A percentile compares a stretch with the other conserved stretches of the same genome.
Conservation (phyloP, 1,139 yeast genomes). For the Arxiozyma bovina region DNA sequence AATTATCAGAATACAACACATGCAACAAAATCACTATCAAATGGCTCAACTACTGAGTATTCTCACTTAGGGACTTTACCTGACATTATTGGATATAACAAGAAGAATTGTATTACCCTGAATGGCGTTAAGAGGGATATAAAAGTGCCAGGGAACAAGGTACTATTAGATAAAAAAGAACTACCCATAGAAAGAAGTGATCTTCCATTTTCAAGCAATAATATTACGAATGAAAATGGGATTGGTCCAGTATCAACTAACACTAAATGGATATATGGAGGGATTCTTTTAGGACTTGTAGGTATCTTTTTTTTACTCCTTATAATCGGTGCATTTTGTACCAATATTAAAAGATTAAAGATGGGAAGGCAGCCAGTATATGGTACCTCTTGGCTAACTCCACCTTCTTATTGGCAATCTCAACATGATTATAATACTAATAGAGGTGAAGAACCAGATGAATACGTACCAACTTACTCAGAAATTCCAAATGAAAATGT, state of each 20-base stretch:
- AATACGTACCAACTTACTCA: slow-evolving; percentile 56
- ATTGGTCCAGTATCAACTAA: neutral
- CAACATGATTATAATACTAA: slow-evolving; percentile 47
- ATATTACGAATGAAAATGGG: neutral
- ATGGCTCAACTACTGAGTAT: neutral
- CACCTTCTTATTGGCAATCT: slow-evolving; percentile 73
- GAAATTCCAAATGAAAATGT: slow-evolving; percentile 48
- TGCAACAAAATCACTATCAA: neutral
- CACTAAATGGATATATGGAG: neutral
- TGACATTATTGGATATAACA: neutral
- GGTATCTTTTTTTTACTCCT: slow-evolving; percentile 10
- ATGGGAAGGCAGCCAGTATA: slow-evolving; percentile 60
- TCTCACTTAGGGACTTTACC: neutral
- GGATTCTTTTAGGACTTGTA: neutral
- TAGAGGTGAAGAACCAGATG: slow-evolving; percentile 15
- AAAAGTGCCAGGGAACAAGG: too few relatives aligned
- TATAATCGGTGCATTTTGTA: slow-evolving; percentile 40
- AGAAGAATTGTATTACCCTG: neutral
- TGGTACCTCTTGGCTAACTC: slow-evolving; percentile 87
- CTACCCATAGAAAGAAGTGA: neutral
- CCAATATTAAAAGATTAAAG: slow-evolving; percentile 47
- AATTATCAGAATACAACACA: neutral
- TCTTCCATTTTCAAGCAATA: neutral
- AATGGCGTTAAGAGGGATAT: neutral
- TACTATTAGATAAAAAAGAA: neutral